phyloP scores from a whole-genome alignment of 2,329 filamentous ascomycete species.

The Claviceps sp. region DNA sequence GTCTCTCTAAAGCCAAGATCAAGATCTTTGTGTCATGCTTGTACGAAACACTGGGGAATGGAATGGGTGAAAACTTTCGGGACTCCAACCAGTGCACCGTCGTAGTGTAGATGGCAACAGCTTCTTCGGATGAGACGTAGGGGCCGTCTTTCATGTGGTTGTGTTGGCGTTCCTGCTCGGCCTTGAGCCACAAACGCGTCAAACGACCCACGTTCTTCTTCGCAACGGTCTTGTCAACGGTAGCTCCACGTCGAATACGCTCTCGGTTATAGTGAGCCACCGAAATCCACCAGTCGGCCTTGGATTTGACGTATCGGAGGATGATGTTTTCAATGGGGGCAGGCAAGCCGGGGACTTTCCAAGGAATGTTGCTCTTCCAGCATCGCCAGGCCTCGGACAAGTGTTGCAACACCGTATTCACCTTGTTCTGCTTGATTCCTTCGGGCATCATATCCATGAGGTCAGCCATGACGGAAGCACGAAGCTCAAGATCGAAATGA shows the following conservation, averaged over 20 bases:
- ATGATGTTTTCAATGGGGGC: constrained; percentile 99
- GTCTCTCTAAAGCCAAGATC: constrained; percentile 82
- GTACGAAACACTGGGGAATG: constrained; percentile 97
- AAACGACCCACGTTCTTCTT: constrained; percentile 97
- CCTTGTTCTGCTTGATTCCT: constrained; percentile 98
- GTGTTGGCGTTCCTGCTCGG: constrained; percentile 95
- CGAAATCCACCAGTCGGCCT: constrained; percentile 99
- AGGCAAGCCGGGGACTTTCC: constrained; percentile 94
- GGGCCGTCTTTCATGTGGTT: constrained; percentile 99
- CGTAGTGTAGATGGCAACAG: constrained; percentile 96
- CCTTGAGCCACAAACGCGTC: constrained; percentile 92
- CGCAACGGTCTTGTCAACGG: constrained; percentile 96
- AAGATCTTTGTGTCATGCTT: constrained; percentile 99
- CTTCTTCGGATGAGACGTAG: constrained; percentile 96
- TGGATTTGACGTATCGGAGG: constrained; percentile 94
- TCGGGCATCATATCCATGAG: constrained; percentile 99
- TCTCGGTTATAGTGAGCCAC: constrained; percentile 98
- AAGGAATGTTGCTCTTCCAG: constrained; percentile 99
- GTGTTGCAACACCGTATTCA: constrained; percentile 95
- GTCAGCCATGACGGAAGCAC: constrained; percentile 97
- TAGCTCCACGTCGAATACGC: constrained; percentile 88
- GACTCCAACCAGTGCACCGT: constrained; percentile 98
- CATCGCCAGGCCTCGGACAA: constrained; percentile 97
- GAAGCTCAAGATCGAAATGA: constrained; percentile 92
- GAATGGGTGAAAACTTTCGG: constrained; percentile 94